These are phyloP conservation scores for Rosa multiflora DNA, from an alignment of 306 rosid genomes.

Conservation along the genomic window DNA sequence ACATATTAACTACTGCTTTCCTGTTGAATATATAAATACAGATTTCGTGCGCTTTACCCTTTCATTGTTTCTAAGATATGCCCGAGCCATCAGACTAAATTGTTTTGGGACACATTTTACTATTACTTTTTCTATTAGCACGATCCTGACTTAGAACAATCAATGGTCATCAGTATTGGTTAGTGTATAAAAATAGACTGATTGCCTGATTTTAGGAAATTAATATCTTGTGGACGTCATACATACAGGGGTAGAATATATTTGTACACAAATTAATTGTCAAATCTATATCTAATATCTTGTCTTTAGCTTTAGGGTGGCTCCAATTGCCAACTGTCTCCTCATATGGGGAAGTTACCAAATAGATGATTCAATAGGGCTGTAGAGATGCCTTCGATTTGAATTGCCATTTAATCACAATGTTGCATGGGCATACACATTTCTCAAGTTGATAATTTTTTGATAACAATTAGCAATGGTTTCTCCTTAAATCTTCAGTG, in stretches of 20 bases:
- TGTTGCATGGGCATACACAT: not conserved
- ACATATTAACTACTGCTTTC: slow-evolving; percentile 19
- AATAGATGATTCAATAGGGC: not conserved
- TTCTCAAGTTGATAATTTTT: not conserved
- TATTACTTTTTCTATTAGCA: too few relatives aligned
- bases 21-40: slow-evolving; percentile 5
- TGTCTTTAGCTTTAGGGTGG: not conserved
- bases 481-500: not conserved
- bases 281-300: not conserved
- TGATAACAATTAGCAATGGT: not conserved
- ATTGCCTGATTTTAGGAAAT: not conserved
- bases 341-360: not conserved
- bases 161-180: too few relatives aligned
- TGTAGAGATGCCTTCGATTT: not conserved
- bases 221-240: not conserved
- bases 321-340: not conserved
- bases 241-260: not conserved
- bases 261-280: not conserved
- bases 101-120: not conserved
- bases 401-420: not conserved
- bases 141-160: not conserved
- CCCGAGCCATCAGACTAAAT: not conserved
- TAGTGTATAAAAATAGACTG: not conserved
- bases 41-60: slow-evolving; percentile 2
- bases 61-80: not conserved